Evolutionary conservation across 208 protist species (phyloP).

Genomic region (Spongospora subterranea): DNA sequence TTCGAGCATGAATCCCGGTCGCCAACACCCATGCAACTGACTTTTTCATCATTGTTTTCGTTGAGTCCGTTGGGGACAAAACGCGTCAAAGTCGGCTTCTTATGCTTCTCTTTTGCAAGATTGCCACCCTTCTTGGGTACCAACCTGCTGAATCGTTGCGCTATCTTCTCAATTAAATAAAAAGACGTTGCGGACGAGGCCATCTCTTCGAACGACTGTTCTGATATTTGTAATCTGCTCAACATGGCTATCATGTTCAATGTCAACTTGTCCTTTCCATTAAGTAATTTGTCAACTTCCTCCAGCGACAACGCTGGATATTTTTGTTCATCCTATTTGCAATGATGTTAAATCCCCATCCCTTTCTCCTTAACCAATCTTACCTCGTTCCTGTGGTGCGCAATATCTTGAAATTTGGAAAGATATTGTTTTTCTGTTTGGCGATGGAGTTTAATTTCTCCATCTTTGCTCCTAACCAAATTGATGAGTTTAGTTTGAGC

Average conservation of each 20-base stretch:
- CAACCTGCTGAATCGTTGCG: background rate
- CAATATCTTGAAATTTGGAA: background rate
- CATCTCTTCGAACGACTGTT: constrained; percentile 11
- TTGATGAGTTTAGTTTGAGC: background rate
- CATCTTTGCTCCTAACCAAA: background rate
- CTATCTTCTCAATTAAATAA: constrained; percentile 36
- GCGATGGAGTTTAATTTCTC: background rate
- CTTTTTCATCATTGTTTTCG: background rate
- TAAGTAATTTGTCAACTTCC: background rate
- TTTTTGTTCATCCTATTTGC: too few species aligned
- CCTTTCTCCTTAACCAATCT: background rate
- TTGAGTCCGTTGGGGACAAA: background rate
- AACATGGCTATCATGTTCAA: background rate
- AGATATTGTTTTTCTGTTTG: background rate
- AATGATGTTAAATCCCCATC: background rate
- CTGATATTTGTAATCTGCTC: background rate
- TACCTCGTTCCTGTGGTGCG: background rate
- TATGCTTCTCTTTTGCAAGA: too few species aligned
- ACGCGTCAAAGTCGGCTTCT: too few species aligned
- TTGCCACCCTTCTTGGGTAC: background rate
- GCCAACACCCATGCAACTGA: background rate
- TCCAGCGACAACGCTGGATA: background rate
- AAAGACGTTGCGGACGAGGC: background rate
- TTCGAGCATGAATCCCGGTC: background rate
- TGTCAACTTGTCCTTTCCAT: background rate